Percentiles rank a stretch among this genome's conserved stretches.
These are phyloP conservation scores for Eragrostis curvula DNA, from an alignment of 176 grass and related monocot genomes.

Conservation along the genomic window DNA sequence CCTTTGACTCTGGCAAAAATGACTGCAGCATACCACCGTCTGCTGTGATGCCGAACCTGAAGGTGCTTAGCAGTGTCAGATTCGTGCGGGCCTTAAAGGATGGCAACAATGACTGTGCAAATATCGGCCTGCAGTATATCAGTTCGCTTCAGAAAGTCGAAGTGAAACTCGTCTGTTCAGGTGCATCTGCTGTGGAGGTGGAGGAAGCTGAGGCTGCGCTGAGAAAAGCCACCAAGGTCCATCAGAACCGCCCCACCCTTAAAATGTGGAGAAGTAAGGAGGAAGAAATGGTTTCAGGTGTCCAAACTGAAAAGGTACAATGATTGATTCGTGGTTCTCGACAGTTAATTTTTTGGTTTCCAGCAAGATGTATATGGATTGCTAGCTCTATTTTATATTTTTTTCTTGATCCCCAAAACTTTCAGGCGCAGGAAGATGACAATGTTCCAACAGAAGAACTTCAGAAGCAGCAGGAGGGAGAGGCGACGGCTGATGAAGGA, in stretches of 20 bases:
- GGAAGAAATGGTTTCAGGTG: too few species aligned
- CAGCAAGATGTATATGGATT: too few species aligned
- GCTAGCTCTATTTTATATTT: too few species aligned
- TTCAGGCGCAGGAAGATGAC: too few species aligned
- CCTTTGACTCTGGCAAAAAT: background rate
- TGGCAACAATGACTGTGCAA: background rate
- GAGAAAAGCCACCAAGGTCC: background rate
- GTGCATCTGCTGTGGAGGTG: background rate
- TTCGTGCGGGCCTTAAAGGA: background rate
- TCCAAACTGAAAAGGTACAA: too few species aligned
- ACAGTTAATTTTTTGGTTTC: too few species aligned
- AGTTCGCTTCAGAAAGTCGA: background rate
- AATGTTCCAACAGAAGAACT: too few species aligned
- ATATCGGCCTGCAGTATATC: background rate
- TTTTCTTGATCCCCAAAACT: too few species aligned
- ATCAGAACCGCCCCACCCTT: background rate
- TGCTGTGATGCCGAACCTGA: background rate
- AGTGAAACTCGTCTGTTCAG: background rate
- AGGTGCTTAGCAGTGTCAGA: background rate
- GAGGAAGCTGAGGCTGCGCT: background rate
- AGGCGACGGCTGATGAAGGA: too few species aligned
- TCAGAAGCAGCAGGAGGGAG: too few species aligned
- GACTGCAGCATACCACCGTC: background rate
- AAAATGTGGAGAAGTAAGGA: too few species aligned
- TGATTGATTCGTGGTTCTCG: too few species aligned